phyloP scores from a whole-genome alignment of 73 alveolate genomes.

The Urostyla sp. region DNA sequence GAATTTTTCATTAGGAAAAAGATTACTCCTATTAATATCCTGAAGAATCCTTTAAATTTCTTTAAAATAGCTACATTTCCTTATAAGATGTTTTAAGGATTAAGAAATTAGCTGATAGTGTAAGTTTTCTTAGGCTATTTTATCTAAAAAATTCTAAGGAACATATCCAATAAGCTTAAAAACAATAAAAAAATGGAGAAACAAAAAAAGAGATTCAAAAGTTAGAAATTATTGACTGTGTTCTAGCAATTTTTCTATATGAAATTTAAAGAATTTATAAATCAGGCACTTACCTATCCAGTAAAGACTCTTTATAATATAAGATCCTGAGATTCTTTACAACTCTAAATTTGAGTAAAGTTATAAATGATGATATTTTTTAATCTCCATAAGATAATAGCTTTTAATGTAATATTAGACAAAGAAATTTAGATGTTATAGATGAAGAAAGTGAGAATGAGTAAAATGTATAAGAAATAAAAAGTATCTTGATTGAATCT shows the following conservation, averaged over 20 bases:
- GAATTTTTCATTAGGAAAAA: background rate
- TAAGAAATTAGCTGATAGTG: slow-evolving; percentile 60
- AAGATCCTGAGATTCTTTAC: slow-evolving; percentile 33
- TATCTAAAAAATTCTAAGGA: slow-evolving; percentile 45
- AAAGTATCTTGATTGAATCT: slow-evolving; percentile 24
- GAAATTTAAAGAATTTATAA: slow-evolving; percentile 24
- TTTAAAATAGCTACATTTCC: slow-evolving; percentile 23
- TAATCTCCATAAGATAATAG: slow-evolving; percentile 1
- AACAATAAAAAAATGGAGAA: no score
- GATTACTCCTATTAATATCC: slow-evolving; percentile 9
- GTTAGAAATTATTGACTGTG: slow-evolving; percentile 55
- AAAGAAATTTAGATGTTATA: background rate
- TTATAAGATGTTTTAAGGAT: slow-evolving; percentile 36
- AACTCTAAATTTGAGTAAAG: slow-evolving; percentile 4
- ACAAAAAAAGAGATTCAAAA: no score
- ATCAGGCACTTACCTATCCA: slow-evolving; percentile 2
- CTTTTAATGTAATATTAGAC: background rate
- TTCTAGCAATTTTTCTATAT: slow-evolving; percentile 20
- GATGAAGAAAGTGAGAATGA: background rate
- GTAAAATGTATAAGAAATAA: background rate
- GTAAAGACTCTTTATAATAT: slow-evolving; percentile 15
- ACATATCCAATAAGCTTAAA: no score
- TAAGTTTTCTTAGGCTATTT: slow-evolving; percentile 52
- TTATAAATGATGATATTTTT: background rate
- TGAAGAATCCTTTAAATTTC: background rate